Percentiles rank a stretch among this genome's conserved stretches.
These are phyloP conservation scores for Pestalotiopsis sp. DNA, from an alignment of 2,329 filamentous ascomycete genomes.

Conservation along the genomic window DNA sequence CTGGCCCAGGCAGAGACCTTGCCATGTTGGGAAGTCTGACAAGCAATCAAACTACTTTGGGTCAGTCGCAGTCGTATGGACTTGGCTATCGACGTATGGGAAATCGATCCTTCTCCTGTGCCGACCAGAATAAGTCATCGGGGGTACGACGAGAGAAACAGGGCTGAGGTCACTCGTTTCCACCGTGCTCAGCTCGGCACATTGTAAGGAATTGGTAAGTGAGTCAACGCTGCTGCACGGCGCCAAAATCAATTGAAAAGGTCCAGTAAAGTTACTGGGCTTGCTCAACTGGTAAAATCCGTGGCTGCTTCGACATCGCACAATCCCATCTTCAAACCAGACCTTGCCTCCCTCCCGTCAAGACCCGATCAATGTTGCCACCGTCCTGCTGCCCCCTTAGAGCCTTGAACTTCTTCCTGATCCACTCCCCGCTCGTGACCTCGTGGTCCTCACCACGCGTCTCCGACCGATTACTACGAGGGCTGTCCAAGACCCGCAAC, in stretches of 20 bases:
- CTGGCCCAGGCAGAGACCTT: background rate
- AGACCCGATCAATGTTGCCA: background rate
- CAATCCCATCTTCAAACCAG: background rate
- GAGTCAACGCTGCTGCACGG: background rate
- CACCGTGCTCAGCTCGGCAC: background rate
- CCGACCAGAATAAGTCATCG: background rate
- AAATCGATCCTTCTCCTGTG: background rate
- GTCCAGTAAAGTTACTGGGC: background rate
- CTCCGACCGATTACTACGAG: background rate
- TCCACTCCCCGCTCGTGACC: conserved; percentile 8
- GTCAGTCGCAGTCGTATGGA: background rate
- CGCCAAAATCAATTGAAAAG: background rate
- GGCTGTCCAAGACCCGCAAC: background rate
- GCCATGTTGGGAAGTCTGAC: background rate
- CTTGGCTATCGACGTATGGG: background rate
- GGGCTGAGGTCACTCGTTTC: background rate
- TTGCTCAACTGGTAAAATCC: background rate
- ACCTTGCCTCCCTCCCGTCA: conserved; percentile 1
- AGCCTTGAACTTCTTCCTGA: conserved; percentile 4
- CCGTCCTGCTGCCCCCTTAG: background rate
- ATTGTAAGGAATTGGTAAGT: background rate
- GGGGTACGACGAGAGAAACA: background rate
- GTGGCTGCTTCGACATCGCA: background rate
- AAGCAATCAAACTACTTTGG: background rate
- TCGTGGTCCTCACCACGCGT: background rate